These are phyloP conservation scores for Vaccinium corymbosum DNA, from an alignment of 148 eudicot genomes.

Conservation along the genomic window DNA sequence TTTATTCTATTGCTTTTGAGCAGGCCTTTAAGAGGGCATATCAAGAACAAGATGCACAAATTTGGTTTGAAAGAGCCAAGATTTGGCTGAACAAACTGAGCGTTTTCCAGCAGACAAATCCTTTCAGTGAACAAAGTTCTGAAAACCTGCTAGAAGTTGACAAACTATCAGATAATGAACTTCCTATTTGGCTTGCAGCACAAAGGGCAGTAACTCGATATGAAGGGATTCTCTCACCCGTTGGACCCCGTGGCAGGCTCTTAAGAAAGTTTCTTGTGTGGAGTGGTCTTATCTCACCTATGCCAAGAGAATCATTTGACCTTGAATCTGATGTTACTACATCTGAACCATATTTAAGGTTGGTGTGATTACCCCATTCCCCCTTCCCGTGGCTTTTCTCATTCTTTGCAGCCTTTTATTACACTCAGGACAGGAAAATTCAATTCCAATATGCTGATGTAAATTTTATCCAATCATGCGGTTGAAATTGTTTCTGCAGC, in stretches of 20 bases:
- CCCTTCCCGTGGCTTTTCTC: neutral
- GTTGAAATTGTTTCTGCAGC: neutral
- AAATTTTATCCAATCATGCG: neutral
- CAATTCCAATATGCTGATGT: too few relatives aligned
- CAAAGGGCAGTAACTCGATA: constrained; percentile 89
- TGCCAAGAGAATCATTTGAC: constrained; percentile 43
- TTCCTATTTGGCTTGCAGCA: constrained; percentile 87
- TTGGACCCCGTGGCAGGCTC: constrained; percentile 86
- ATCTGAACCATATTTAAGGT: constrained; percentile 72
- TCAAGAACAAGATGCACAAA: constrained; percentile 35
- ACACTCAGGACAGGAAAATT: neutral
- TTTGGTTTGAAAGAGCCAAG: constrained; percentile 40
- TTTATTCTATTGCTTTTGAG: constrained; percentile 12
- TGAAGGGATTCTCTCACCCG: constrained; percentile 79
- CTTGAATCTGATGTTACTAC: constrained; percentile 36
- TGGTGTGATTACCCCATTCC: constrained; percentile 15
- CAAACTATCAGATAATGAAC: constrained; percentile 35
- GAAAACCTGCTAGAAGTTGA: constrained; percentile 34
- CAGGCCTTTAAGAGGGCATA: constrained; percentile 39
- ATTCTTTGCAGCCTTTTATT: neutral
- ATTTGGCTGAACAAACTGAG: constrained; percentile 52
- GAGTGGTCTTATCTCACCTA: constrained; percentile 60
- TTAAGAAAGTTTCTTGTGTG: constrained; percentile 63
- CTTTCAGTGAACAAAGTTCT: constrained; percentile 35
- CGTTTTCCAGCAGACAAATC: constrained; percentile 31